Evolutionary conservation across 805 yeast genomes (phyloP), one percentile per base, ranked within the genome.

Genomic region (Zygotorulaspora danielsina): DNA sequence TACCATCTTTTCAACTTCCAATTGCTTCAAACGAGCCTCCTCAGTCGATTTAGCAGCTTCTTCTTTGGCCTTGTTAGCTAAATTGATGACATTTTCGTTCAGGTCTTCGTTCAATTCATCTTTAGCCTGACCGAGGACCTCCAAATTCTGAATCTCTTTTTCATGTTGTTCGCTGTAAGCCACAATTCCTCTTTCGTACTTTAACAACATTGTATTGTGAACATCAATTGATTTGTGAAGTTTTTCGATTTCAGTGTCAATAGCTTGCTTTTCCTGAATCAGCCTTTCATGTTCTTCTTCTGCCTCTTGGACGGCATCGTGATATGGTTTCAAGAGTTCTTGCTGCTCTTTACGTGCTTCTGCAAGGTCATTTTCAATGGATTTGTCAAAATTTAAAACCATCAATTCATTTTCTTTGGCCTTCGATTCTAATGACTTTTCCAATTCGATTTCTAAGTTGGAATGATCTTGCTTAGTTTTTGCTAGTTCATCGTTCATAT

Each of bases 231-330:
- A 49, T 5, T 42, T 42, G 21, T 49, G 53, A 27, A 78, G 64
- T 36, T 63, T 61, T 22, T 63, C 72, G 48, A 79, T 68, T 53
- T 75, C 69, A 17, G 59, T 55, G 30, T 69, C 61, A 27, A 63
- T 52, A 38, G 56, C 57, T 40, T 58, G 61, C 33, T 61, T 59
- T 36, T 66, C 66, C 39, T 66, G 68, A 24, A 59, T 45, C 40
- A 71, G 43, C 5, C 40, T 34, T 9, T 50, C 49, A 37, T 58
- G 59, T 12, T 62, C 55, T 42, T 59, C 54, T 61, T 74, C 61
- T 36, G 72, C 66, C 19, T 61, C 50, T 29, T 64, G 67, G 46
- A 74, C 63, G 5, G 66, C 70, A 3, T 58, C 64, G 38, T 71
- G 63, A 45, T 73, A 67, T 6, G 66, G 57, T 43, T 70, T 68